phyloP scores from a whole-genome alignment of 2,329 filamentous ascomycete genomes.

The Diaporthe sp. region DNA sequence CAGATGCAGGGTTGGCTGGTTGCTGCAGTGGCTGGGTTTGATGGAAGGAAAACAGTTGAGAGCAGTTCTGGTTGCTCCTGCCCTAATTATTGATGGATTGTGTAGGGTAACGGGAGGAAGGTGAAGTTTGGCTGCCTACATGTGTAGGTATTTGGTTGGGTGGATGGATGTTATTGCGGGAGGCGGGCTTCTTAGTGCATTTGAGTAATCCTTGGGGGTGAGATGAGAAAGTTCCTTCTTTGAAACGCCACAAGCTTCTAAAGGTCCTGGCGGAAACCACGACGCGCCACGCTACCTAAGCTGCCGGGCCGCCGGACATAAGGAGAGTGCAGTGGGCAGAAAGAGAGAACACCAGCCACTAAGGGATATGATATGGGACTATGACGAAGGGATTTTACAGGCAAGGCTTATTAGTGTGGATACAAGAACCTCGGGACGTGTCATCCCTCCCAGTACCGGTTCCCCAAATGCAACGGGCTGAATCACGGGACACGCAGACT shows the following conservation, averaged over 20 bases:
- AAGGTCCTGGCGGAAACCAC: conserved; percentile 29
- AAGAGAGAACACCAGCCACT: background rate
- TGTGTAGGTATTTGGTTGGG: conserved; percentile 3
- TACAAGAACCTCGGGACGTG: conserved; percentile 35
- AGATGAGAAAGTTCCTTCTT: conserved; percentile 36
- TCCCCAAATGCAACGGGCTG: conserved; percentile 19
- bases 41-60: background rate
- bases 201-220: conserved; percentile 27
- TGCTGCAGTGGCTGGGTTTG: background rate
- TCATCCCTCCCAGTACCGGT: conserved; percentile 19
- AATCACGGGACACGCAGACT: conserved; percentile 32
- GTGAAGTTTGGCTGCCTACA: background rate
- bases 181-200: conserved; percentile 22
- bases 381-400: conserved; percentile 39
- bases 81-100: background rate
- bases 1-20: background rate
- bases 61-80: background rate
- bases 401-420: conserved; percentile 39
- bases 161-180: background rate
- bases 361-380: conserved; percentile 14
- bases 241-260: conserved; percentile 37
- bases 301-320: background rate
- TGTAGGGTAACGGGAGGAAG: background rate
- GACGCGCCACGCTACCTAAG: conserved; percentile 24
- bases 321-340: background rate